Base-by-base conservation (phyloP, 108 stramenopile genomes). In the Nitzschia palea region DNA sequence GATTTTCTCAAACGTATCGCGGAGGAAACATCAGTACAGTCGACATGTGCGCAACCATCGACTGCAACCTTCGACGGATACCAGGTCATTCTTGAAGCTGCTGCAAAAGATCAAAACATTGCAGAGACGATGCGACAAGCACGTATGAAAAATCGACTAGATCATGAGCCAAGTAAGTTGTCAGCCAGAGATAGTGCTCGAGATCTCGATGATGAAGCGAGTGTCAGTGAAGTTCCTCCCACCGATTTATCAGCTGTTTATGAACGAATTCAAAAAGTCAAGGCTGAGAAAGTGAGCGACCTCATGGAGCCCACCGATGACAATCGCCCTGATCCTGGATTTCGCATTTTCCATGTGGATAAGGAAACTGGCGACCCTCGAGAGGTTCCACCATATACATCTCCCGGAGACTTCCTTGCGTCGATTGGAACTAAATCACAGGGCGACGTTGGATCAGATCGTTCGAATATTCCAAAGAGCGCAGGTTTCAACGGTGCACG, bases 361-460 rank as follows among this genome's bases (percentile, higher is more conserved):
- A 35, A 59, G 12, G 72, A 80, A 37, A 87, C 86, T 9, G 74
- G 91, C 31, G 81, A 83, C 44, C 12, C 44, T n/a, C 67, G 65
- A n/a, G 80, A 81, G 48, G 82, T 93, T 17, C 91, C 91, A 22
- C 91, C 88, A 1, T 93, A 85, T 65, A 86, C 85, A 9, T 64
- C 70, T 40, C 88, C 88, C 14, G 86, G 58, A 2, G 85, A 84
- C 25, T 84, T 90, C 53, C 56, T 71, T 22, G 31, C 68, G 61
- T 59, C 52, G 70, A 10, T 67, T 9, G 9, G 23, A 15, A 56
- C 14, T 4, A 23, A 56, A 31, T 52, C n/a, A n/a, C n/a, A n/a
- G n/a, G n/a, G n/a, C n/a, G n/a, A n/a, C n/a, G n/a, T n/a, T n/a
- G n/a, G n/a, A n/a, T n/a, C n/a, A n/a, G n/a, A n/a, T n/a, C n/a